Percentiles rank a stretch among this genome's conserved stretches.
Conservation (phyloP, 2,329 filamentous ascomycete species). For the Xylaria sp. region DNA sequence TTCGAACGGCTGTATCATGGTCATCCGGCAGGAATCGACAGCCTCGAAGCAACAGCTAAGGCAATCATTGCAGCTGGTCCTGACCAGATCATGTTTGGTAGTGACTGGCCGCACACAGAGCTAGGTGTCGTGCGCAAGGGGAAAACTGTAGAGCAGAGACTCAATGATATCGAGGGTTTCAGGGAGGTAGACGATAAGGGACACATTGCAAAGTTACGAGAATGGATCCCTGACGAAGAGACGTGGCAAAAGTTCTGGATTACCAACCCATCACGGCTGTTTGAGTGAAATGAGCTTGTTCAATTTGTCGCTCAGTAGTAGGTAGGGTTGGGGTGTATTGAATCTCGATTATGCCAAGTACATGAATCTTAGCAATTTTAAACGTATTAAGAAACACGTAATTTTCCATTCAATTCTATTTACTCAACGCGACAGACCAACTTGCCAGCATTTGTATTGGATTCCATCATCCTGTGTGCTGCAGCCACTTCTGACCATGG, state of each 20-base stretch:
- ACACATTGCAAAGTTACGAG: not conserved
- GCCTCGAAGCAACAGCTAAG: not conserved
- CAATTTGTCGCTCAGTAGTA: too few species aligned
- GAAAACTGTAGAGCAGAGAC: not conserved
- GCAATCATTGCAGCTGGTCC: constrained; percentile 1
- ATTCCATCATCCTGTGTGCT: not conserved
- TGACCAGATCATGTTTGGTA: constrained; percentile 3
- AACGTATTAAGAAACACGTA: not conserved
- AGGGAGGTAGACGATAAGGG: not conserved
- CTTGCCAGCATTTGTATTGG: not conserved
- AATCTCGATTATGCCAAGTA: not conserved
- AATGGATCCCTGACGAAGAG: not conserved
- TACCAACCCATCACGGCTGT: not conserved
- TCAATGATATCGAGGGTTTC: not conserved
- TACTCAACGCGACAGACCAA: not conserved
- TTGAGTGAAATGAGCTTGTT: not conserved
- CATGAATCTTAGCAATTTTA: not conserved
- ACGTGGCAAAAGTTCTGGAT: constrained; percentile 1
- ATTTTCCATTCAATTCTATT: not conserved
- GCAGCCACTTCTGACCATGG: not conserved
- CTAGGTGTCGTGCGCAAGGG: not conserved
- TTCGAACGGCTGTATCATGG: constrained; percentile 1
- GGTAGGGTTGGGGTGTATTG: too few species aligned
- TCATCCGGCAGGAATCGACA: not conserved
- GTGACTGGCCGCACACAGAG: not conserved